Percentiles rank a stretch among this genome's conserved stretches.
Evolutionary conservation across 116 monocot species (phyloP).

Genomic region (Zostera marina): DNA sequence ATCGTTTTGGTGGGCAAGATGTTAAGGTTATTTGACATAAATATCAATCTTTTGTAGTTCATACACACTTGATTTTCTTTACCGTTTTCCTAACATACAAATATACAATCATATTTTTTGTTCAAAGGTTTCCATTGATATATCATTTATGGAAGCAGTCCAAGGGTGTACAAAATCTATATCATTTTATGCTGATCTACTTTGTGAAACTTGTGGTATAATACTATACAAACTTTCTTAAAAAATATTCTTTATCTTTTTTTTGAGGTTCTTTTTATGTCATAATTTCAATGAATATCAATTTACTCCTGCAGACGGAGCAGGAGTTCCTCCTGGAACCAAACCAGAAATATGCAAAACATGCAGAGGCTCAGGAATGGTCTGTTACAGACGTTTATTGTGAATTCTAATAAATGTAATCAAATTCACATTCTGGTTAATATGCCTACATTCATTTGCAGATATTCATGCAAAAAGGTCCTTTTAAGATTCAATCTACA

Average conservation of each 20-base stretch:
- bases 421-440: neutral
- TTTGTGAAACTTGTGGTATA: conserved; percentile 84
- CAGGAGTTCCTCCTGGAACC: conserved; percentile 83
- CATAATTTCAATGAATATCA: neutral
- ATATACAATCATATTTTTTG: conserved; percentile 1
- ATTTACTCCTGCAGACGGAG: conserved; percentile 34
- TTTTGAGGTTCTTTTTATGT: neutral
- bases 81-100: neutral
- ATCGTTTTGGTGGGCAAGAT: conserved; percentile 34
- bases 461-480: conserved; percentile 74
- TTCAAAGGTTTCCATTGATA: conserved; percentile 58
- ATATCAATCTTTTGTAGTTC: neutral
- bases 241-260: neutral
- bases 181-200: conserved; percentile 43
- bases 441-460: conserved; percentile 10
- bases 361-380: conserved; percentile 87
- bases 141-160: conserved; percentile 98
- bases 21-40: conserved; percentile 37
- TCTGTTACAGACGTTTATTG: conserved; percentile 12
- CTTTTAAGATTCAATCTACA: conserved; percentile 58
- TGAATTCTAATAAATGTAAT: neutral
- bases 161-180: conserved; percentile 79
- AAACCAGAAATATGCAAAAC: conserved; percentile 68
- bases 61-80: neutral
- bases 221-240: conserved; percentile 13